Conservation (phyloP, 2,329 filamentous ascomycete genomes). For the Fusarium bulbicola region DNA sequence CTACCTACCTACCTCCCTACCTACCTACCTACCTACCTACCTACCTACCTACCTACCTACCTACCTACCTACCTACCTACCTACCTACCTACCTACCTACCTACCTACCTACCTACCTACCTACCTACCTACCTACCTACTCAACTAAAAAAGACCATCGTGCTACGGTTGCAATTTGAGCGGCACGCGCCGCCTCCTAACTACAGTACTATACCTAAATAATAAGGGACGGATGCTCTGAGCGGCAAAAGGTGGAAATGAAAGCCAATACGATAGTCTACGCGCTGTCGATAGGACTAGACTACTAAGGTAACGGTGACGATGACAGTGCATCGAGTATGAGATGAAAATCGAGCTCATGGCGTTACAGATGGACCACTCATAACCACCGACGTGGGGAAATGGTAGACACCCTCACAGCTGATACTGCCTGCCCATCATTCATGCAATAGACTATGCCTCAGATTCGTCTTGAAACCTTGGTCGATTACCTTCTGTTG, state of each 20-base stretch:
- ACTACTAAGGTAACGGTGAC: too few relatives aligned
- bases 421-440: neutral
- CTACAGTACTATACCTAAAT: neutral
- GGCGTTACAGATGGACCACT: neutral
- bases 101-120: too few relatives aligned
- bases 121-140: neutral
- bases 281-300: neutral
- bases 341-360: slow-evolving; percentile 1
- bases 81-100: neutral
- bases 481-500: neutral
- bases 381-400: neutral
- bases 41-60: neutral
- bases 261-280: neutral
- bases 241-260: neutral
- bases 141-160: neutral
- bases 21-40: too few relatives aligned
- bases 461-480: neutral
- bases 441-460: neutral
- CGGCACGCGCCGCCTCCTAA: neutral
- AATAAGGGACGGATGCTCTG: neutral
- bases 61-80: neutral
- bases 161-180: slow-evolving; percentile 2
- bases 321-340: neutral
- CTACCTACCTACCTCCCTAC: too few relatives aligned
- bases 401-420: slow-evolving; percentile 11